Percentiles rank a stretch among this genome's conserved stretches.
phyloP scores from a whole-genome alignment of 768 basidiomycete genomes.

The Kwoniella dejecticola region DNA sequence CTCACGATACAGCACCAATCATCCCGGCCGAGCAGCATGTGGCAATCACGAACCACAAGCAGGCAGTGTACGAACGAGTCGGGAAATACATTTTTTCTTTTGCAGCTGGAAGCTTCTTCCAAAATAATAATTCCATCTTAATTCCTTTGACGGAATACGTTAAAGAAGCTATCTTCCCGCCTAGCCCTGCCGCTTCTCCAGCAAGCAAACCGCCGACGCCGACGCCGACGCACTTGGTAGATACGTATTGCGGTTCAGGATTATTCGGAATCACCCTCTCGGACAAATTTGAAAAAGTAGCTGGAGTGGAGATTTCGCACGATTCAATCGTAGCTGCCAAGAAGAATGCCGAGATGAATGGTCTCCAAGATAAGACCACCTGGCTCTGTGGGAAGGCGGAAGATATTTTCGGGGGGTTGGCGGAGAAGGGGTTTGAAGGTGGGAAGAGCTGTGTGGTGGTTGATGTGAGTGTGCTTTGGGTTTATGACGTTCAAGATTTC shows the following conservation, averaged over 20 bases:
- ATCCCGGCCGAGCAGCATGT: constrained; percentile 60
- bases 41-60: constrained; percentile 81
- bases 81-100: constrained; percentile 70
- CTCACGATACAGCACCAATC: neutral
- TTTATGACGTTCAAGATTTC: neutral
- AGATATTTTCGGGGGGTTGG: constrained; percentile 67
- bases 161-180: constrained; percentile 58
- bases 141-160: constrained; percentile 82
- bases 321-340: constrained; percentile 53
- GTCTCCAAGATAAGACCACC: constrained; percentile 59
- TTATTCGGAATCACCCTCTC: constrained; percentile 61
- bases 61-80: constrained; percentile 77
- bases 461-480: constrained; percentile 37
- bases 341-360: constrained; percentile 57
- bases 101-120: constrained; percentile 82
- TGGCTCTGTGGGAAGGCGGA: constrained; percentile 74
- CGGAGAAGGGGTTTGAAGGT: constrained; percentile 45
- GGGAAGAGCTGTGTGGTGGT: constrained; percentile 53
- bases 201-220: too few relatives aligned
- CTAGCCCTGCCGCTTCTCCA: neutral
- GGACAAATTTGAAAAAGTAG: constrained; percentile 70
- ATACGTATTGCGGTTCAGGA: constrained; percentile 72
- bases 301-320: constrained; percentile 77
- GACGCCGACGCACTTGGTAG: constrained; percentile 86
- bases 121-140: constrained; percentile 95